A percentile compares a stretch with the other conserved stretches of the same genome.
These are phyloP conservation scores for Helicocarpus griseus DNA, from an alignment of 2,329 filamentous ascomycete genomes.

Conservation along the genomic window DNA sequence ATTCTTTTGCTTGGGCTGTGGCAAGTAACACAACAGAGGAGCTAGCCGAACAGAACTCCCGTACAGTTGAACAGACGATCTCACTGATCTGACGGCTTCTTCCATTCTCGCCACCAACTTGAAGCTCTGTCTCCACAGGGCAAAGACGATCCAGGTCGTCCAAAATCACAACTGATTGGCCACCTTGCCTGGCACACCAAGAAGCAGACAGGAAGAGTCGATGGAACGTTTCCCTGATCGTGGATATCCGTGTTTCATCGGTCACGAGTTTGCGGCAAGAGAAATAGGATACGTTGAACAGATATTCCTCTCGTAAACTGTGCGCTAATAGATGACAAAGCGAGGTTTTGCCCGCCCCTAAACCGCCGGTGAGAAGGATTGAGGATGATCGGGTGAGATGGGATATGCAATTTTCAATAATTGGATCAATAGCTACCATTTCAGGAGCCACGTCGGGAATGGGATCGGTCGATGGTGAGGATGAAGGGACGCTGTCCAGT, in stretches of 20 bases:
- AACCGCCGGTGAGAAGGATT: conserved; percentile 75
- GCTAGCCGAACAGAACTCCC: conserved; percentile 71
- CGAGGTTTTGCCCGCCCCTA: conserved; percentile 83
- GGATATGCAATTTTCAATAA: conserved; percentile 62
- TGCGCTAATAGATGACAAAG: conserved; percentile 68
- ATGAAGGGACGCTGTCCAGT: conserved; percentile 34
- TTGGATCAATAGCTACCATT: conserved; percentile 74
- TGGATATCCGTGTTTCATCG: conserved; percentile 80
- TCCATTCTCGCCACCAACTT: conserved; percentile 87
- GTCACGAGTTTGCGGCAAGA: conserved; percentile 79
- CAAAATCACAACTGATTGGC: conserved; percentile 72
- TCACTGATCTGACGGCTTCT: conserved; percentile 89
- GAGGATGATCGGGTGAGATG: conserved; percentile 81
- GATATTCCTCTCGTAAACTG: conserved; percentile 57
- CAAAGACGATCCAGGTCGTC: conserved; percentile 92
- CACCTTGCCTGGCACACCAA: conserved; percentile 83
- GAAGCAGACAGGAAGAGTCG: conserved; percentile 79
- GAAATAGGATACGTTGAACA: conserved; percentile 80
- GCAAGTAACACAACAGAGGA: conserved; percentile 78
- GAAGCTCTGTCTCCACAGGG: conserved; percentile 85
- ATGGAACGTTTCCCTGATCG: conserved; percentile 79
- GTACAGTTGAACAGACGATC: conserved; percentile 69
- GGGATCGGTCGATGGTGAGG: conserved; percentile 43
- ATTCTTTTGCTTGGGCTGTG: conserved; percentile 87
- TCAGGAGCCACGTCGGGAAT: conserved; percentile 46